phyloP scores from a whole-genome alignment of 2,329 filamentous ascomycete genomes.

The Neonectria punicea region DNA sequence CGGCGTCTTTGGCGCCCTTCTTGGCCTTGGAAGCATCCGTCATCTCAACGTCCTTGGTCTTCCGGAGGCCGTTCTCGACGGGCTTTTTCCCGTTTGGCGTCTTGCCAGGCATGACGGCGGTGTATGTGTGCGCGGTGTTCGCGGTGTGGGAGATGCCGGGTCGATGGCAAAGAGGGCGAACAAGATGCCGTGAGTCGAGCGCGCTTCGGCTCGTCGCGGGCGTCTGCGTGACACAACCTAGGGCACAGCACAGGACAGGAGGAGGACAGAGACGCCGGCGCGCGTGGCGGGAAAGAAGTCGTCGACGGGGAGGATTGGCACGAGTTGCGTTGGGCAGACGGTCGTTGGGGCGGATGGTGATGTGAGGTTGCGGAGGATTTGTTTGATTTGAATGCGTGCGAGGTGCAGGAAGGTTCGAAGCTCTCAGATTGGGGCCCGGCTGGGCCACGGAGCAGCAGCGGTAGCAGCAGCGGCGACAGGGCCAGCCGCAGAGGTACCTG shows the following conservation, averaged over 20 bases:
- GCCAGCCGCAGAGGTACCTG: slow-evolving; percentile 12
- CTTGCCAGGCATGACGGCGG: slow-evolving; percentile 73
- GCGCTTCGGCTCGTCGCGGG: slow-evolving; percentile 42
- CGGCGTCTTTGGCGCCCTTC: slow-evolving; percentile 72
- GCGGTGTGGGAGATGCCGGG: slow-evolving; percentile 18
- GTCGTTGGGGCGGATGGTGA: slow-evolving; percentile 19
- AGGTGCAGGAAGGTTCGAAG: slow-evolving; percentile 48
- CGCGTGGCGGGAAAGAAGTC: slow-evolving; percentile 11
- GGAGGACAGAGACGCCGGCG: slow-evolving; percentile 1
- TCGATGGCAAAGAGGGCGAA: slow-evolving; percentile 34
- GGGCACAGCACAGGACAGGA: slow-evolving; percentile 8
- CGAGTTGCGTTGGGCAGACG: slow-evolving; percentile 7
- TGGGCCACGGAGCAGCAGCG: slow-evolving; percentile 30
- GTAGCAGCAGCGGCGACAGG: slow-evolving; percentile 19
- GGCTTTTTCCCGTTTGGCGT: slow-evolving; percentile 79
- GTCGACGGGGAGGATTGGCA: slow-evolving; percentile 14
- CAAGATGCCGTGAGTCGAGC: slow-evolving; percentile 37
- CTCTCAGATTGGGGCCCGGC: slow-evolving; percentile 41
- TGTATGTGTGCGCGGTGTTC: slow-evolving; percentile 21
- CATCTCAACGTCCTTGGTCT: slow-evolving; percentile 74
- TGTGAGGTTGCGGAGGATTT: slow-evolving; percentile 27
- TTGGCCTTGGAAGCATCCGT: slow-evolving; percentile 75
- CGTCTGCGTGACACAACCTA: slow-evolving; percentile 25
- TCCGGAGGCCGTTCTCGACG: slow-evolving; percentile 73
- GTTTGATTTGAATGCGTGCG: slow-evolving; percentile 35